Evolutionary conservation across 495 filamentous ascomycete genomes (phyloP).

Genomic region (Usnea hakonensis): DNA sequence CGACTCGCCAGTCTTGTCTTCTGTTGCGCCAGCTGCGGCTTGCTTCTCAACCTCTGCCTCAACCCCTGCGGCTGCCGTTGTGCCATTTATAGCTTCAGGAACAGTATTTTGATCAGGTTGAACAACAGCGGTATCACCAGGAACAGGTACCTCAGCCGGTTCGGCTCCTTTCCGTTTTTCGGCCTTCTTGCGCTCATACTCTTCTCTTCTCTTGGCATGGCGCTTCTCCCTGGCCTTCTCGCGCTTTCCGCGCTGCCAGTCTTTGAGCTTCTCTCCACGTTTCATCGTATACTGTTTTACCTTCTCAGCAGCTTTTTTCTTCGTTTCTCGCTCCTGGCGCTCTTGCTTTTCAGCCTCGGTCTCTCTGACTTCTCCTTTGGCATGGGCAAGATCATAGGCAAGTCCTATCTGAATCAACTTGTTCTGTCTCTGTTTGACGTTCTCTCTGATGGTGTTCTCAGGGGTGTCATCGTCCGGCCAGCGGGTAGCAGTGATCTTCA

Average conservation of each 20-base stretch:
- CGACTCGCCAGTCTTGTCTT: slow-evolving; percentile 9
- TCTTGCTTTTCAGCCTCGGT: slow-evolving; percentile 54
- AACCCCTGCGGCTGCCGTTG: slow-evolving; percentile 2
- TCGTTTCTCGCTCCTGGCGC: slow-evolving; percentile 37
- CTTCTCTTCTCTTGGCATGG: slow-evolving; percentile 18
- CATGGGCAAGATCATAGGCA: slow-evolving; percentile 78
- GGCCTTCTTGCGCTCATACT: slow-evolving; percentile 22
- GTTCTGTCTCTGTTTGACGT: slow-evolving; percentile 57
- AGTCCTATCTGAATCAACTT: slow-evolving; percentile 78
- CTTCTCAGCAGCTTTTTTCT: slow-evolving; percentile 38
- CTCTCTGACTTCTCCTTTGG: slow-evolving; percentile 61
- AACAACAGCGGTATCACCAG: background rate
- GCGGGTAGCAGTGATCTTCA: slow-evolving; percentile 69
- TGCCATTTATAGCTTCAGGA: slow-evolving; percentile 6
- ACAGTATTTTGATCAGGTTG: background rate
- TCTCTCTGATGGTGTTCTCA: slow-evolving; percentile 59
- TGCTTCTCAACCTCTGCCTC: slow-evolving; percentile 8
- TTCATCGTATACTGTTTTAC: slow-evolving; percentile 37
- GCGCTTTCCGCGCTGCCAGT: slow-evolving; percentile 45
- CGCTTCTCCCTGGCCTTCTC: slow-evolving; percentile 37
- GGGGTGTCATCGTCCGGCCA: slow-evolving; percentile 42
- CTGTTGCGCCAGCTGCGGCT: slow-evolving; percentile 2
- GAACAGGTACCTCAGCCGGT: slow-evolving; percentile 2
- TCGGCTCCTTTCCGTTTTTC: slow-evolving; percentile 8
- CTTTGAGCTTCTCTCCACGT: slow-evolving; percentile 42